Evolutionary conservation across 352 stramenopile genomes (phyloP).

Genomic region (Peronospora farinosa): DNA sequence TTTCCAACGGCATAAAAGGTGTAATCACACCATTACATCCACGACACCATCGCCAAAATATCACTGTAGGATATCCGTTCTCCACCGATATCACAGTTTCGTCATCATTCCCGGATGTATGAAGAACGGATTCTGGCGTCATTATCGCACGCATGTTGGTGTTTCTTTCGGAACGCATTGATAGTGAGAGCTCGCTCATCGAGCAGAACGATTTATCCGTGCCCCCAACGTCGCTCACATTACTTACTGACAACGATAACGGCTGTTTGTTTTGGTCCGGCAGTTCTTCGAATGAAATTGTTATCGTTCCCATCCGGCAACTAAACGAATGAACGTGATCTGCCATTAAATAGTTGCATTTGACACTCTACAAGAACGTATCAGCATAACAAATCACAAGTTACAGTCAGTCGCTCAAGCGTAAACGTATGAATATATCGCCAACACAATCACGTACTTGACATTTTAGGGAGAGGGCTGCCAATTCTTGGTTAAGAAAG

Average conservation of each 20-base stretch:
- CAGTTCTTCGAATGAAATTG: conserved; percentile 78
- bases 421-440: neutral
- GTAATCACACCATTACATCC: conserved; percentile 91
- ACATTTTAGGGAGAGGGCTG: conserved; percentile 61
- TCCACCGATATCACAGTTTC: conserved; percentile 20
- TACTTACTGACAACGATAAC: conserved; percentile 32
- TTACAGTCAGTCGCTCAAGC: conserved; percentile 4
- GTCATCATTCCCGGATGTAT: conserved; percentile 18
- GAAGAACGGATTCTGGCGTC: conserved; percentile 26
- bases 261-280: conserved; percentile 47
- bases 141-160: conserved; percentile 46
- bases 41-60: conserved; percentile 97
- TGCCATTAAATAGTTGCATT: conserved; percentile 75
- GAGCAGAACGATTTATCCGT: conserved; percentile 31
- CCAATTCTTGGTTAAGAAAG: conserved; percentile 70
- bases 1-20: conserved; percentile 79
- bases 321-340: conserved; percentile 82
- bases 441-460: conserved; percentile 37
- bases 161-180: conserved; percentile 31
- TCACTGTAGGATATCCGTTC: conserved; percentile 63
- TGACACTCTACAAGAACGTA: conserved; percentile 44
- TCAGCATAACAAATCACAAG: conserved; percentile 3
- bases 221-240: conserved; percentile 26
- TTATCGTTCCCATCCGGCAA: conserved; percentile 61
- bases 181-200: conserved; percentile 27